phyloP scores from a whole-genome alignment of 139 green algal genomes.

The Ulvella scutata region DNA sequence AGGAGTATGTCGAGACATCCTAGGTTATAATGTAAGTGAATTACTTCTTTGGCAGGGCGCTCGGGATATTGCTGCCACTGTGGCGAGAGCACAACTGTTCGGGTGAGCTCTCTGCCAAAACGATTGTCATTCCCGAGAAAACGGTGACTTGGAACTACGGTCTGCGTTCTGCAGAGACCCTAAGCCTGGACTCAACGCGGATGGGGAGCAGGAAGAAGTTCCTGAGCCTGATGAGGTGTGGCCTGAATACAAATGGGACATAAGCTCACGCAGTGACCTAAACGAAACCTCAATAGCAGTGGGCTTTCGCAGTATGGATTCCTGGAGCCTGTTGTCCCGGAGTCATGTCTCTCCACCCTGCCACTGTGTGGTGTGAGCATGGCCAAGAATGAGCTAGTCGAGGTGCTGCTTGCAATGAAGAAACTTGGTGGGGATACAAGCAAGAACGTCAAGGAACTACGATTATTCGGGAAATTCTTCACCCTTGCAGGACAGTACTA shows the following conservation, averaged over 20 bases:
- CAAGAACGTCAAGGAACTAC: neutral
- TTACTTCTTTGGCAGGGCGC: neutral
- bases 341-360: neutral
- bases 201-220: neutral
- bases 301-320: neutral
- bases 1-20: neutral
- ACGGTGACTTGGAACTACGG: neutral
- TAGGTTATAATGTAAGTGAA: neutral
- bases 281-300: neutral
- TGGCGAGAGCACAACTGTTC: neutral
- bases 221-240: neutral
- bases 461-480: neutral
- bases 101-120: neutral
- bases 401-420: neutral
- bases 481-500: neutral
- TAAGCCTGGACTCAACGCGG: neutral
- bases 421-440: neutral
- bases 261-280: neutral
- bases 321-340: neutral
- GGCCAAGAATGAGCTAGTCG: neutral
- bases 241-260: neutral
- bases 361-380: neutral
- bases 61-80: neutral
- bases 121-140: neutral
- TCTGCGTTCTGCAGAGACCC: neutral